A percentile compares a stretch with the other conserved stretches of the same genome.
Conservation (phyloP, 768 basidiomycete species). For the Mycena sanguinolenta region DNA sequence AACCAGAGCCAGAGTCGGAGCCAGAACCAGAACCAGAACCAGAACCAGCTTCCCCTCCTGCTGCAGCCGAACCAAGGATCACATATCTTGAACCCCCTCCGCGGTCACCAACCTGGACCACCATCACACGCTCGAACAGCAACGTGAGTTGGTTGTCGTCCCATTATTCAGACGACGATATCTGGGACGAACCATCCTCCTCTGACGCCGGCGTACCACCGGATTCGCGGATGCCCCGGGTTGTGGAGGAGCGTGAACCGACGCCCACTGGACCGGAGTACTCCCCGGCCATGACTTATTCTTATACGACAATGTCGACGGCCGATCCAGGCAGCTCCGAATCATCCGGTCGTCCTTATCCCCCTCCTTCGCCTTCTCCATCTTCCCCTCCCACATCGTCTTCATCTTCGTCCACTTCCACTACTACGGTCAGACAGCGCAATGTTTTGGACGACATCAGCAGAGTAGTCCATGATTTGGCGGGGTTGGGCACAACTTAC, state of each 20-base stretch:
- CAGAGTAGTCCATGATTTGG: slow-evolving; percentile 73
- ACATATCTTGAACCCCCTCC: slow-evolving; percentile 27
- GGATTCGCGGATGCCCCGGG: slow-evolving; percentile 2
- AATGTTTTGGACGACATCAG: slow-evolving; percentile 46
- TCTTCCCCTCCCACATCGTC: slow-evolving; percentile 52
- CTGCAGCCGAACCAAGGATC: slow-evolving; percentile 32
- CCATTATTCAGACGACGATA: slow-evolving; percentile 81
- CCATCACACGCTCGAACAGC: slow-evolving; percentile 54
- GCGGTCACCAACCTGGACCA: slow-evolving; percentile 30
- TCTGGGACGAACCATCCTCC: slow-evolving; percentile 34
- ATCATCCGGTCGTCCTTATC: slow-evolving; percentile 41
- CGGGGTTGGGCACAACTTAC: slow-evolving; percentile 48
- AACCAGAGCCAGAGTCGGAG: no score
- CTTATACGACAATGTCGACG: slow-evolving; percentile 43
- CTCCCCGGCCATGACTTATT: slow-evolving; percentile 51
- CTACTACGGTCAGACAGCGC: slow-evolving; percentile 49
- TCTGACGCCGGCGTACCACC: no score
- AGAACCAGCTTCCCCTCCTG: not conserved
- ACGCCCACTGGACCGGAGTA: slow-evolving; percentile 35
- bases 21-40: not conserved
- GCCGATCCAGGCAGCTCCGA: slow-evolving; percentile 14
- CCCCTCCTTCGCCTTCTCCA: slow-evolving; percentile 44
- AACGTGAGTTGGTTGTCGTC: slow-evolving; percentile 65
- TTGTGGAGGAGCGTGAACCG: slow-evolving; percentile 15
- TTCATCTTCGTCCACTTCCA: slow-evolving; percentile 44